Evolutionary conservation across 306 rosid species (phyloP), one percentile per base, ranked within the genome.

Genomic region (Erythrophleum fordii): DNA sequence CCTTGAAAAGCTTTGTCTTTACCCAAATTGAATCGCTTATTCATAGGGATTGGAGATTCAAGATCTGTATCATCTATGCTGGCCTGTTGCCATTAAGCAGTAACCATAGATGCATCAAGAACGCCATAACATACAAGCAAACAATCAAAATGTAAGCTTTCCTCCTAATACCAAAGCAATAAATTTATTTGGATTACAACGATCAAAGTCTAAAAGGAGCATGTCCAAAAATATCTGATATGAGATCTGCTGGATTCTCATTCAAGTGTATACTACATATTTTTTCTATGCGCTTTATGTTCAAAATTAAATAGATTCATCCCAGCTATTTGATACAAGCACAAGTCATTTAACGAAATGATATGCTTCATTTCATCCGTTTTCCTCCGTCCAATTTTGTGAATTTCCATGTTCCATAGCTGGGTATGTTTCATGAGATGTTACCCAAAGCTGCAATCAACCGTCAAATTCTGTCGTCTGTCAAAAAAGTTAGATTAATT

Each of bases 381-480:
- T 31, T 71, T 16, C 29, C 23, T 10, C 31, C 16, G 25, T 62
- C 26, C 29, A 69, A 18, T 26, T 79, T 7, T 6, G 6, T 31
- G 17, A n/a, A 31, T 12, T 22, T 26, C 42, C 48, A 35, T 6
- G 4, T 10, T 4, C 77, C 64, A 51, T 29, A 26, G 9, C 60
- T 3, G 22, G 16, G 17, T 44, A 51, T n/a, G 37, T 29, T 37
- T 51, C 42, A 20, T 13, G 35, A 22, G 45, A 41, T 39, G 76
- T 25, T 39, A 67, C 56, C 65, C 42, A 23, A 26, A 10, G 41
- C 69, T 42, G 75, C 70, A 44, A 70, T n/a, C 44, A 53, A 28
- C 34, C 79, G 56, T 77, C 69, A 71, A 53, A n/a, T 45, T 67
- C 81, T 67, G 52, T 29, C 42, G n/a, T 18, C 41, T 73, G 77